A percentile compares a stretch with the other conserved stretches of the same genome.
Conservation (phyloP, 2,329 filamentous ascomycete genomes). For the Phaeosphaeria sp. region DNA sequence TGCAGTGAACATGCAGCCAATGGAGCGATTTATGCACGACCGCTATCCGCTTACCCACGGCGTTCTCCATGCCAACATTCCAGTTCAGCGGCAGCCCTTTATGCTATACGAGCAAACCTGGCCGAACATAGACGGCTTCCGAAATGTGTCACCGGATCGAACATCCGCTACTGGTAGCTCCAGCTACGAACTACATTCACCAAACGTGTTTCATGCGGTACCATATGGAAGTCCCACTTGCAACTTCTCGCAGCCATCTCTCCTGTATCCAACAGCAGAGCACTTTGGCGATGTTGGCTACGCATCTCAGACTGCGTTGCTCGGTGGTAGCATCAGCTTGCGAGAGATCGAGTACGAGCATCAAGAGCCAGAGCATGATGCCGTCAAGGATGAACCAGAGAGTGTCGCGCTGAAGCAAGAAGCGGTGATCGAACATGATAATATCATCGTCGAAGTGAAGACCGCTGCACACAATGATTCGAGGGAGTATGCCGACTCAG, state of each 20-base stretch:
- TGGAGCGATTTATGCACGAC: constrained; percentile 46
- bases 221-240: constrained; percentile 29
- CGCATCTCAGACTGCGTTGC: constrained; percentile 11
- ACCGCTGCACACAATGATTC: constrained; percentile 10
- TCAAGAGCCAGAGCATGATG: constrained; percentile 32
- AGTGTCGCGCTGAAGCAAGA: constrained; percentile 31
- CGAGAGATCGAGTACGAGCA: constrained; percentile 44
- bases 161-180: constrained; percentile 40
- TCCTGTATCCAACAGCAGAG: constrained; percentile 27
- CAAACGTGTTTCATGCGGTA: constrained; percentile 21
- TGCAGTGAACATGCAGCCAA: constrained; percentile 32
- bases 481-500: constrained; percentile 32
- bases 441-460: constrained; percentile 23
- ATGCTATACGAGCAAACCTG: constrained; percentile 29
- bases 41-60: constrained; percentile 30
- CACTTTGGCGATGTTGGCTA: constrained; percentile 19
- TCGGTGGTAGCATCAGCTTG: constrained; percentile 31
- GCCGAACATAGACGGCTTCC: constrained; percentile 24
- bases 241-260: constrained; percentile 14
- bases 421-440: constrained; percentile 21
- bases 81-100: constrained; percentile 21
- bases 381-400: constrained; percentile 33
- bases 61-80: constrained; percentile 38
- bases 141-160: constrained; percentile 43
- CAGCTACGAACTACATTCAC: constrained; percentile 40